Base-by-base conservation (phyloP, 257 asterid species). In the Paraleonurus japonicus region DNA sequence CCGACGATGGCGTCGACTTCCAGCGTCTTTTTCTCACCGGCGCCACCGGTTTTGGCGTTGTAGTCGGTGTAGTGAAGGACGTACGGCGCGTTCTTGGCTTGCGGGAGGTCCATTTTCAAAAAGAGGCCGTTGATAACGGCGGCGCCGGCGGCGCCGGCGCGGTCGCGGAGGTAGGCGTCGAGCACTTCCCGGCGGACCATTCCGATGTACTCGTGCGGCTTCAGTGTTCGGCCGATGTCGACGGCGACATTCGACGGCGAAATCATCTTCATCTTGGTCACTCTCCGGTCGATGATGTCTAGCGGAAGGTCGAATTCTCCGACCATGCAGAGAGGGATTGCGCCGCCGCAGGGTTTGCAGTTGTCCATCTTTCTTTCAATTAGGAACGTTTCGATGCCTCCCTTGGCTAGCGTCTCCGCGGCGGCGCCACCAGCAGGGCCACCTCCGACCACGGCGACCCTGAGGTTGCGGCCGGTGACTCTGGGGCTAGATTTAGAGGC, bases 301-400 rank as follows among this genome's bases (percentile, higher is more conserved):
- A 93, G 41, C 24, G 97, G 98, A 2, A 93, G 88, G 76, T 93
- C 94, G 77, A 93, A 93, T 69, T 93, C 98, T 2, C 95, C 97
- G 63, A 93, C 97, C 98, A 93, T 93, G 32, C 98, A 93, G 3
- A 93, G 86, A 2, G 97, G 98, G 28, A 93, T 93, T 0, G 98
- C 97, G 12, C 97, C 98, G 58, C 98, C 97, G 30, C 98, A 93
- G 1, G 98, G 98, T 75, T 93, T 93, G 84, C 96, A 90, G 82
- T 93, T 90, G 67, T 93, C 97, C 55, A 93, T 71, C 82, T 93
- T 93, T 1, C 98, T 84, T 23, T 93, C 98, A 12, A 93, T 85
- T 7, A 93, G 86, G 39, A 90, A 78, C 6, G 98, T 89, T 51
- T 93, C 98, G 37, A 93, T 70, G 0, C 97, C 98, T 0, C 98